Evolutionary conservation across 2,329 filamentous ascomycete species (phyloP).

Genomic region (Pleoardoris graminearum): DNA sequence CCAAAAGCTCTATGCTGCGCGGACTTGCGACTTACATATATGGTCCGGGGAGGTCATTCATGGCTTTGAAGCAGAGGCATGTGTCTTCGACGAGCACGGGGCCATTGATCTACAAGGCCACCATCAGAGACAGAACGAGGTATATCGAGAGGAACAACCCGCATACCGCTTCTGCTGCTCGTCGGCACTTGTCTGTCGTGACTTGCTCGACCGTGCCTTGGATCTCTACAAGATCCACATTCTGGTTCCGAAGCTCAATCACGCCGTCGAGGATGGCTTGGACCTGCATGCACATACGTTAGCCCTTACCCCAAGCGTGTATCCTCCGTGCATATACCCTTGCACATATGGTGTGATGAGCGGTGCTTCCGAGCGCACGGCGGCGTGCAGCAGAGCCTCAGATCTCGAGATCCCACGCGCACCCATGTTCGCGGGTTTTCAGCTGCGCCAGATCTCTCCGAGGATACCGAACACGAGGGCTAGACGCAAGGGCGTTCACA

Average conservation of each 20-base stretch:
- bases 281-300: constrained; percentile 51
- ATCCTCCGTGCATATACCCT: background rate
- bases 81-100: constrained; percentile 97
- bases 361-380: background rate
- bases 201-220: constrained; percentile 94
- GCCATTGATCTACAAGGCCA: constrained; percentile 65
- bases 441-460: constrained; percentile 2
- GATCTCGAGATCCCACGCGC: too few species aligned
- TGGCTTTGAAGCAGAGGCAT: constrained; percentile 86
- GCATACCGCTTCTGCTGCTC: constrained; percentile 75
- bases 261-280: constrained; percentile 75
- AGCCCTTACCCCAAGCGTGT: background rate
- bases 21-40: constrained; percentile 74
- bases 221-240: constrained; percentile 82
- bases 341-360: constrained; percentile 3
- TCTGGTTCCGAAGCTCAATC: constrained; percentile 73
- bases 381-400: constrained; percentile 10
- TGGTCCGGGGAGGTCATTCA: constrained; percentile 88
- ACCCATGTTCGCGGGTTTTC: background rate
- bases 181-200: constrained; percentile 80
- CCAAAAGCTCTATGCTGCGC: background rate
- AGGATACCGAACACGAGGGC: constrained; percentile 6
- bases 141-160: background rate
- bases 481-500: background rate
- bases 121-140: constrained; percentile 8